Conservation (phyloP, 2,329 filamentous ascomycete genomes). For the Pseudocercospora musae region DNA sequence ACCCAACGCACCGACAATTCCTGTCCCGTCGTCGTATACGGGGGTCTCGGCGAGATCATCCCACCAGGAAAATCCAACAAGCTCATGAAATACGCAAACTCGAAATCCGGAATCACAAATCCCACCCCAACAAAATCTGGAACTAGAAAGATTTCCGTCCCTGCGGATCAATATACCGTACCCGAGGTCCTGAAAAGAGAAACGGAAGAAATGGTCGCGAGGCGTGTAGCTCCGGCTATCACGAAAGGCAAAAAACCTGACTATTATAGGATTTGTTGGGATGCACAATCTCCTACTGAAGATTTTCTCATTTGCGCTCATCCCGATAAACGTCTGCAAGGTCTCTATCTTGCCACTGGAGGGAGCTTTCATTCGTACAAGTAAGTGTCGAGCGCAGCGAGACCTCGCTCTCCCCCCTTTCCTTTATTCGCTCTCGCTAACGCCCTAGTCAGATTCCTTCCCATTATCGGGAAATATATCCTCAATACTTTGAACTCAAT, state of each 20-base stretch:
- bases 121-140: conserved; percentile 47
- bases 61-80: conserved; percentile 47
- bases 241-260: conserved; percentile 35
- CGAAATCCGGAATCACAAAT: conserved; percentile 56
- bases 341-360: conserved; percentile 59
- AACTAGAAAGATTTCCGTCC: conserved; percentile 50
- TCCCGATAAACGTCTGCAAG: conserved; percentile 48
- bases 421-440: background rate
- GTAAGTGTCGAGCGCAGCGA: too few relatives aligned
- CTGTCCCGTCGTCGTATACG: conserved; percentile 55
- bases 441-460: conserved; percentile 53
- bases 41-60: conserved; percentile 47
- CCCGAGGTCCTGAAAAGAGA: conserved; percentile 20
- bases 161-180: conserved; percentile 28
- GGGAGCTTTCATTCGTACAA: conserved; percentile 58
- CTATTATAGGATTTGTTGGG: conserved; percentile 53
- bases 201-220: conserved; percentile 15
- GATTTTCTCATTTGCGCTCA: conserved; percentile 58
- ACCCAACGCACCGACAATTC: background rate
- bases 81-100: conserved; percentile 60
- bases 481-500: conserved; percentile 40
- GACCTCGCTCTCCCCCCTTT: too few relatives aligned
- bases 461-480: conserved; percentile 60
- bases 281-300: conserved; percentile 60
- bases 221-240: conserved; percentile 35